A percentile compares a stretch with the other conserved stretches of the same genome.
These are phyloP conservation scores for Naegleria gruberi DNA, from an alignment of 208 protist genomes.

Conservation along the genomic window DNA sequence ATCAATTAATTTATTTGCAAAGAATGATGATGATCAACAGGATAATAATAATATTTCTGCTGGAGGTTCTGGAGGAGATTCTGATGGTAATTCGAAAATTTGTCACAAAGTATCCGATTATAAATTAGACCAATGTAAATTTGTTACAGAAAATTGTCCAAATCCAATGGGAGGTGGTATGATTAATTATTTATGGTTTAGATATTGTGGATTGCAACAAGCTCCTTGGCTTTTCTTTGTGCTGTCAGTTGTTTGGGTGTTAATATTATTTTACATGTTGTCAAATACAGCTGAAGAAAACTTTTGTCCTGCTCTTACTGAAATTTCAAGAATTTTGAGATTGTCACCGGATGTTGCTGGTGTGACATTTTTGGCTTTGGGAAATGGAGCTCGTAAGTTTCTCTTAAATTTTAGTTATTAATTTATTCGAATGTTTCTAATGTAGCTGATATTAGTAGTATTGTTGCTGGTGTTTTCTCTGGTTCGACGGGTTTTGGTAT, in stretches of 20 bases:
- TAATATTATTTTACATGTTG: not conserved
- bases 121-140: not conserved
- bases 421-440: too few relatives aligned
- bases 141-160: conserved; percentile 16
- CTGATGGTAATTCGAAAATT: conserved; percentile 18
- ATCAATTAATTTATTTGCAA: too few relatives aligned
- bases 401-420: too few relatives aligned
- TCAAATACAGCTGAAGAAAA: not conserved
- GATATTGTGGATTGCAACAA: conserved; percentile 18
- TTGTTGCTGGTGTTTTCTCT: not conserved
- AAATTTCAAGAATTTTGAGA: conserved; percentile 12
- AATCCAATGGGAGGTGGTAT: conserved; percentile 7
- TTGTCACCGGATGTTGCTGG: conserved; percentile 10
- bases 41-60: too few relatives aligned
- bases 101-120: not conserved
- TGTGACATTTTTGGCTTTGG: conserved; percentile 4
- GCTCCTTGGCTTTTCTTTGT: not conserved
- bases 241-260: not conserved
- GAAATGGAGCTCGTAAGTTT: not conserved
- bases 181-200: conserved; percentile 1
- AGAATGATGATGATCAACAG: too few relatives aligned
- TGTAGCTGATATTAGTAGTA: not conserved
- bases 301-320: not conserved
- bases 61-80: not conserved
- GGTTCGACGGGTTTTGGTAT: conserved; percentile 19